phyloP scores from a whole-genome alignment of 345 rosid genomes.

The Eucalyptus regnans region DNA sequence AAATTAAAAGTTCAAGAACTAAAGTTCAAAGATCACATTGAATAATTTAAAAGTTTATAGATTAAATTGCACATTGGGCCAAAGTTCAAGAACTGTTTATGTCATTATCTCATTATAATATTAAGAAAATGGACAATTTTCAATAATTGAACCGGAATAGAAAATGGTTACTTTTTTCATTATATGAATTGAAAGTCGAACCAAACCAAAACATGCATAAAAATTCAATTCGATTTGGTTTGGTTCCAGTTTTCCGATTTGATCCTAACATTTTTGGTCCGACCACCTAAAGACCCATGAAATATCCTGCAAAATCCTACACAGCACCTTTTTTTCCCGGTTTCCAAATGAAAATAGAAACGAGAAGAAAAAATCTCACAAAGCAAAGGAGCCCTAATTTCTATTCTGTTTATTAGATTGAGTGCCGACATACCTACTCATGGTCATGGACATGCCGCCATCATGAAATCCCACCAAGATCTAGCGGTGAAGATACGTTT shows the following conservation, averaged over 20 bases:
- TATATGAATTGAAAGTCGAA: rapidly evolving
- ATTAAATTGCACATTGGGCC: too few relatives aligned
- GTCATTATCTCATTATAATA: too few relatives aligned
- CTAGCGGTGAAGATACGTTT: background rate
- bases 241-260: background rate
- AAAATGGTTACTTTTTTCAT: background rate
- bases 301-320: background rate
- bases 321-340: too few relatives aligned
- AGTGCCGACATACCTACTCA: background rate
- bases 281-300: background rate
- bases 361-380: background rate
- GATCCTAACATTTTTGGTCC: background rate
- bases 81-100: too few relatives aligned
- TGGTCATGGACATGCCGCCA: background rate
- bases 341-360: background rate
- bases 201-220: background rate
- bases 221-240: rapidly evolving
- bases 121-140: too few relatives aligned
- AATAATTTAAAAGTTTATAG: too few relatives aligned
- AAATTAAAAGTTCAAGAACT: too few relatives aligned
- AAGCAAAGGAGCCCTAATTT: background rate
- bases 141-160: rapidly evolving
- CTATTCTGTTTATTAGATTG: background rate
- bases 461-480: background rate
- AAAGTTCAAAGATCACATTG: too few relatives aligned